phyloP scores from a whole-genome alignment of 2,329 filamentous ascomycete species.

The Coniochaeta sp. region DNA sequence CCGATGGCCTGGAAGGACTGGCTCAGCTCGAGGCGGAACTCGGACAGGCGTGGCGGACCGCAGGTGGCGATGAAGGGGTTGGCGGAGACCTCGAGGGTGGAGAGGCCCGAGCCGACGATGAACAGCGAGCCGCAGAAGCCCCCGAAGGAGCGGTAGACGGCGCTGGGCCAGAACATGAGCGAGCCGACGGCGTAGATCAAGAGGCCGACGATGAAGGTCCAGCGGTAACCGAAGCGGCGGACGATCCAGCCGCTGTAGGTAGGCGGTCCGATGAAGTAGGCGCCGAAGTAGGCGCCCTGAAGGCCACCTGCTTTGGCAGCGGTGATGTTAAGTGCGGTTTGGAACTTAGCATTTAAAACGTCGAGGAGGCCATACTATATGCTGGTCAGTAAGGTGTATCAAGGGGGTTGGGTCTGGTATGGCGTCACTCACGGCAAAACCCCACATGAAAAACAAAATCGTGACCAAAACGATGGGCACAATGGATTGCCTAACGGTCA shows the following conservation, averaged over 20 bases:
- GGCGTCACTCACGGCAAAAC: slow-evolving; percentile 1
- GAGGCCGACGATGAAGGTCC: slow-evolving; percentile 58
- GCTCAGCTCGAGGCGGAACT: slow-evolving; percentile 65
- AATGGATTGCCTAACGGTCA: slow-evolving; percentile 1
- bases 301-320: slow-evolving; percentile 12
- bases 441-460: slow-evolving; percentile 6
- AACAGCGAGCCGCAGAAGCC: slow-evolving; percentile 67
- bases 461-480: not conserved
- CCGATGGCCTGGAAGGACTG: slow-evolving; percentile 70
- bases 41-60: slow-evolving; percentile 59
- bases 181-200: slow-evolving; percentile 54
- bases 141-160: slow-evolving; percentile 57
- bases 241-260: slow-evolving; percentile 57
- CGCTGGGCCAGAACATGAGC: slow-evolving; percentile 43
- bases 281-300: slow-evolving; percentile 25
- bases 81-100: slow-evolving; percentile 66
- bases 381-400: not conserved
- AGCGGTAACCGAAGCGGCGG: slow-evolving; percentile 53
- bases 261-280: slow-evolving; percentile 57
- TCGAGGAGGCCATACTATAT: slow-evolving; percentile 30
- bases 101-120: slow-evolving; percentile 63
- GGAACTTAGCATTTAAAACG: slow-evolving; percentile 30
- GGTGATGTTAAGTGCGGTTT: slow-evolving; percentile 11
- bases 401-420: not conserved
- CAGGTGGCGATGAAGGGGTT: slow-evolving; percentile 58